Base-by-base conservation (phyloP, 2,329 filamentous ascomycete species). In the Fusarium redolens region DNA sequence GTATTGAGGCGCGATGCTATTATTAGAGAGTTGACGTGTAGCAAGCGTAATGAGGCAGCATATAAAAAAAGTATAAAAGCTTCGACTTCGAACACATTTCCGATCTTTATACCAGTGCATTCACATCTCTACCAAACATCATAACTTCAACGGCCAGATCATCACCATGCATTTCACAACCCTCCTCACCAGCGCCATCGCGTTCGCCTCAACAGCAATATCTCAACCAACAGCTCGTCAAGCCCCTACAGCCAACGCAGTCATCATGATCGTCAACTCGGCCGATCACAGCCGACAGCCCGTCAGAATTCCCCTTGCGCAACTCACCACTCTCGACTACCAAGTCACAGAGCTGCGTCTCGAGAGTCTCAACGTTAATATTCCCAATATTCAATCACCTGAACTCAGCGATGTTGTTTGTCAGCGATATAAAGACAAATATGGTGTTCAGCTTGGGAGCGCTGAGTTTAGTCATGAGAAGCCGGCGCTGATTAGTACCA, bases 391-490 rank as follows among this genome's bases (percentile, higher is more conserved):
- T 3, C 28, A 67, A 1, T 50, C 69, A 3, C 70, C 69, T 1
- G 25, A 56, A 17, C 17, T 67, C 10, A 11, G 58, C 30, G 65
- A 73, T 5, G 48, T 72, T 15, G 44, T 71, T 4, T 72, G 70
- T 20, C 70, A 72, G 48, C n/a, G 65, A 14, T 72, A 72, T n/a
- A 37, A 51, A 0, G 70, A 72, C 62, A 67, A 22, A 45, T 71
- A 71, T n/a, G 70, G 69, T 12, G 45, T 72, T 4, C 70, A 71
- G 38, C 56, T 70, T 18, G 70, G 70, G 1, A 73, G 70, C 10
- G 5, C 57, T 4, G 70, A 72, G 47, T 73, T 72, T 14, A 55
- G 33, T 0, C 38, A 73, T 17, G 61, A 31, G 4, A 71, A 73
- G 4, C 65, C 70, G 20, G 69, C 70, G 13, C 48, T 66, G 5